Percentiles rank a stretch among this genome's conserved stretches.
phyloP scores from a whole-genome alignment of 345 rosid genomes.

The Citrus trifoliata region DNA sequence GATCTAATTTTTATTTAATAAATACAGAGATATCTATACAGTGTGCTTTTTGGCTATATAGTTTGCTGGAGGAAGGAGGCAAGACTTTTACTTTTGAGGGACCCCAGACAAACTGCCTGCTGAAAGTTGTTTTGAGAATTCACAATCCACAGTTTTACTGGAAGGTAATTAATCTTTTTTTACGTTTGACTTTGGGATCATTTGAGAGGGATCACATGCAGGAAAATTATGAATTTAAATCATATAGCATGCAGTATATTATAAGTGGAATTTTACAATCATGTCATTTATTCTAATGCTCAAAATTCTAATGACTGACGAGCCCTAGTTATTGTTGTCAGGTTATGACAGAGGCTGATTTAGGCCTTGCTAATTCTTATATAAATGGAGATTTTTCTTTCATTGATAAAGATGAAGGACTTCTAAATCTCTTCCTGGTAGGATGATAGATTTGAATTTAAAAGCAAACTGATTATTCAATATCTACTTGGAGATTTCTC shows the following conservation, averaged over 20 bases:
- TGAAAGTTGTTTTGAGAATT: conserved; percentile 52
- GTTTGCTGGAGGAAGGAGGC: conserved; percentile 90
- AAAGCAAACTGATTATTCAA: background rate
- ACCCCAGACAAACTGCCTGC: conserved; percentile 34
- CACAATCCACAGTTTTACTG: conserved; percentile 88
- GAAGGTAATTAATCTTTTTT: conserved; percentile 52
- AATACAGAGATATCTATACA: background rate
- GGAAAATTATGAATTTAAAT: background rate
- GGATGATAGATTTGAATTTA: background rate
- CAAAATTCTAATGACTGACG: background rate
- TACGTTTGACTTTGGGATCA: background rate
- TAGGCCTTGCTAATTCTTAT: conserved; percentile 89
- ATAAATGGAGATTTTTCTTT: conserved; percentile 86
- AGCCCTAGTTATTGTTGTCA: background rate
- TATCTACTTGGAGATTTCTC: conserved; percentile 52
- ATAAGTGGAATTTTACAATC: background rate
- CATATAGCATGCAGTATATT: background rate
- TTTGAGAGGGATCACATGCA: background rate
- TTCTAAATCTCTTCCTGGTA: conserved; percentile 71
- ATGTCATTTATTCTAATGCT: background rate
- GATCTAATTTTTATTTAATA: background rate
- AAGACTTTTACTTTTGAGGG: conserved; percentile 74
- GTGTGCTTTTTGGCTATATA: conserved; percentile 14
- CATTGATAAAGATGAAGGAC: conserved; percentile 71
- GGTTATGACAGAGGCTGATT: conserved; percentile 52